Percentiles rank a stretch among this genome's conserved stretches.
Evolutionary conservation across 148 eudicot species (phyloP).

Genomic region (Chenopodium album): DNA sequence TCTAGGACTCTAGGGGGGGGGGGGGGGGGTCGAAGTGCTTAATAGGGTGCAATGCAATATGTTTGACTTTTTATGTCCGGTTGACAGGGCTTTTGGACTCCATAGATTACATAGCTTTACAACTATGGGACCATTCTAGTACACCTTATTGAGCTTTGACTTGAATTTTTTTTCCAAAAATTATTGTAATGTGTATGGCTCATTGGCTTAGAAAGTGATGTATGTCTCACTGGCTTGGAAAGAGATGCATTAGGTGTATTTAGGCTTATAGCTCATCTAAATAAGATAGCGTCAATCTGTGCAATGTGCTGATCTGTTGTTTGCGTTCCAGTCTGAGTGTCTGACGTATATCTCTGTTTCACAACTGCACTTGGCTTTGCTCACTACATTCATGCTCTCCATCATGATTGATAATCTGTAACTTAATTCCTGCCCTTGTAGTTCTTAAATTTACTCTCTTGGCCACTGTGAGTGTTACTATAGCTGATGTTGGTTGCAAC

Average conservation of each 20-base stretch:
- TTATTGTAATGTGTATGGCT: not conserved
- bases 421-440: not conserved
- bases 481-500: not conserved
- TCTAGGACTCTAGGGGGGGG: too few relatives aligned
- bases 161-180: not conserved
- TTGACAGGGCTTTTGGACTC: not conserved
- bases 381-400: not conserved
- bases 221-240: too few relatives aligned
- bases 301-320: not conserved
- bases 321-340: not conserved
- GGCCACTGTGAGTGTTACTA: not conserved
- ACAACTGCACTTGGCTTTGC: not conserved
- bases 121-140: not conserved
- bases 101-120: not conserved
- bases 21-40: not conserved
- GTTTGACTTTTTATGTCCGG: not conserved
- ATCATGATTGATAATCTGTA: not conserved
- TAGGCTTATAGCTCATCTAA: not conserved
- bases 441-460: not conserved
- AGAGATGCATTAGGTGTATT: not conserved
- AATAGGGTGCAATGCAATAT: not conserved
- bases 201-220: not conserved
- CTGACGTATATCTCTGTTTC: not conserved
- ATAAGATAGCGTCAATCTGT: not conserved
- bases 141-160: not conserved